A percentile compares a stretch with the other conserved stretches of the same genome.
These are phyloP conservation scores for Aspergillus mulundensis DNA, from an alignment of 495 filamentous ascomycete species.

Conservation along the genomic window DNA sequence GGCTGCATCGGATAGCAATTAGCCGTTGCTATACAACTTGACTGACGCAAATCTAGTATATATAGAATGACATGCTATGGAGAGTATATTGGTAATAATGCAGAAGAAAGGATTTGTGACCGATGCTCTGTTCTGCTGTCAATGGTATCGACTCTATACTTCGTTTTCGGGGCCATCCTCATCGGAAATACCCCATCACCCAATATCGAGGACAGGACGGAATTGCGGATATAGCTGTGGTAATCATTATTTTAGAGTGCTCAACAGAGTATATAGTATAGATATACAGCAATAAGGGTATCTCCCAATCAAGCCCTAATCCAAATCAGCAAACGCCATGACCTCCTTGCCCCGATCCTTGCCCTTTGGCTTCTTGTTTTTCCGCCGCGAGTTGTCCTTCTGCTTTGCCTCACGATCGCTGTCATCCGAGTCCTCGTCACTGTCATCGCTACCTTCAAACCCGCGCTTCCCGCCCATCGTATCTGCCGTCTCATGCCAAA, in stretches of 20 bases:
- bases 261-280: neutral
- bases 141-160: neutral
- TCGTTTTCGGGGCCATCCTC: neutral
- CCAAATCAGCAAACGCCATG: conserved; percentile 61
- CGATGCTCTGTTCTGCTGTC: neutral
- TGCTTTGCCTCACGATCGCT: conserved; percentile 35
- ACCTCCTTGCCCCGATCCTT: conserved; percentile 52
- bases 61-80: neutral
- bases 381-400: conserved; percentile 46
- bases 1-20: conserved; percentile 8
- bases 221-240: neutral
- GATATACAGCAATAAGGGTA: neutral
- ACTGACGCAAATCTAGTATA: neutral
- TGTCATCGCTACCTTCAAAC: conserved; percentile 37
- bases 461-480: conserved; percentile 33
- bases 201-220: neutral
- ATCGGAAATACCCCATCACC: conserved; percentile 10
- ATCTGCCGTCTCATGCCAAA: conserved; percentile 64
- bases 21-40: neutral
- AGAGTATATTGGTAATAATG: neutral
- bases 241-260: neutral
- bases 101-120: neutral
- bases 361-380: conserved; percentile 56
- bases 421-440: conserved; percentile 39
- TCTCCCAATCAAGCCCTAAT: conserved; percentile 36